Conservation (phyloP, 73 alveolate genomes). For the Symbiodinium pilosum region DNA sequence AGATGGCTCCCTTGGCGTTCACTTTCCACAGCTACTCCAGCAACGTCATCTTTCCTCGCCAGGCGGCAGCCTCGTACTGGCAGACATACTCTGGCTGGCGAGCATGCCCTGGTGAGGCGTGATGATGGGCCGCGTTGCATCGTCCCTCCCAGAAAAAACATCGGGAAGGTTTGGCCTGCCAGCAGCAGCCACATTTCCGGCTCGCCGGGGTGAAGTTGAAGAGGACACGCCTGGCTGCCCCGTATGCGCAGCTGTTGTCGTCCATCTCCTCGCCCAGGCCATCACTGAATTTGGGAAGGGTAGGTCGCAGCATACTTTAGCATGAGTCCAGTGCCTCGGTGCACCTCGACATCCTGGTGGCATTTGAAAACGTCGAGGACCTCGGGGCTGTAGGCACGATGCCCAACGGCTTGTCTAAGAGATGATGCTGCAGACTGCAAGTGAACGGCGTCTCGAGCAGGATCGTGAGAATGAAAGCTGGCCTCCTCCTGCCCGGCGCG, state of each 20-base stretch:
- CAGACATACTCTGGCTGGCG: neutral
- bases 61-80: neutral
- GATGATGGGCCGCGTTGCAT: neutral
- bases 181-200: conserved; percentile 34
- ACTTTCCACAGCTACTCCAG: neutral
- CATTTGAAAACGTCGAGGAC: neutral
- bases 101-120: neutral
- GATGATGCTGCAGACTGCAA: neutral
- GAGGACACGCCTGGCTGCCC: neutral
- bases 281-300: neutral
- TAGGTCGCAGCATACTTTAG: conserved; percentile 20
- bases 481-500: conserved; percentile 41
- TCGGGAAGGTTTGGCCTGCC: neutral
- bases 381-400: conserved; percentile 19
- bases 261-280: conserved; percentile 7
- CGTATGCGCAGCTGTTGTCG: conserved; percentile 30
- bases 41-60: neutral
- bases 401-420: neutral
- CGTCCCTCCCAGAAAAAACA: neutral
- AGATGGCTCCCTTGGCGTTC: neutral
- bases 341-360: conserved; percentile 26
- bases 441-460: neutral
- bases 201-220: conserved; percentile 25
- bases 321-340: conserved; percentile 12
- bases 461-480: neutral